Conservation (phyloP, 2,329 filamentous ascomycete genomes). For the Pyricularia pennisetigena region DNA sequence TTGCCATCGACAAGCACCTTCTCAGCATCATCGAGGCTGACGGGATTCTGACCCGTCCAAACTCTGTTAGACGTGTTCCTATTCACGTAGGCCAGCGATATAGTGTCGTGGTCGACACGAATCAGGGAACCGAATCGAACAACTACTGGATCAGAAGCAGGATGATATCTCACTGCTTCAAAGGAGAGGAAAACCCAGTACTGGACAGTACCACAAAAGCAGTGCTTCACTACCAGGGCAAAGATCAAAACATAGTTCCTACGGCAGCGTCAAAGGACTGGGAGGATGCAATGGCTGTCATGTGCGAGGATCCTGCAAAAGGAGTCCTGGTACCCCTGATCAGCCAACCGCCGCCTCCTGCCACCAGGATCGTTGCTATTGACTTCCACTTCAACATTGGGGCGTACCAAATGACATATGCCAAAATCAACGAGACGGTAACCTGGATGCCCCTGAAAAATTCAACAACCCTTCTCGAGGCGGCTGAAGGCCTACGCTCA, state of each 20-base stretch:
- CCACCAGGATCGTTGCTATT: constrained; percentile 5
- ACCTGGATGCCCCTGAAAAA: constrained; percentile 8
- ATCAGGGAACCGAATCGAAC: constrained; percentile 11
- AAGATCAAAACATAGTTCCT: not conserved
- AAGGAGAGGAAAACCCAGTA: constrained; percentile 5
- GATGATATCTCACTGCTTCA: constrained; percentile 21
- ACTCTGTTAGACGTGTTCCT: constrained; percentile 21
- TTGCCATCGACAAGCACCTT: constrained; percentile 57
- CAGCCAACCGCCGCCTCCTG: constrained; percentile 4
- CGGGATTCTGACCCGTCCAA: constrained; percentile 52
- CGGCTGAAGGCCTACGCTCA: constrained; percentile 1
- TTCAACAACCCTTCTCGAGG: constrained; percentile 7
- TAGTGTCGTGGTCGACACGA: constrained; percentile 23
- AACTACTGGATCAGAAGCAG: constrained; percentile 26
- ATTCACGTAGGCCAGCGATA: constrained; percentile 28
- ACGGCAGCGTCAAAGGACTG: constrained; percentile 5
- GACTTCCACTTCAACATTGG: constrained; percentile 9
- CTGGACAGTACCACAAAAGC: constrained; percentile 4
- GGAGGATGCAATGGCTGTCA: constrained; percentile 3
- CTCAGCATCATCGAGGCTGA: constrained; percentile 56
- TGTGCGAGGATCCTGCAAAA: constrained; percentile 7
- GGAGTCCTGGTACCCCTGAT: constrained; percentile 4
- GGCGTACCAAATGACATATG: constrained; percentile 8
- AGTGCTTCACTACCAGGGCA: constrained; percentile 5
- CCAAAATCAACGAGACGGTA: constrained; percentile 8